Evolutionary conservation across 768 basidiomycete genomes (phyloP).

Genomic region (Exsudoporus frostii): DNA sequence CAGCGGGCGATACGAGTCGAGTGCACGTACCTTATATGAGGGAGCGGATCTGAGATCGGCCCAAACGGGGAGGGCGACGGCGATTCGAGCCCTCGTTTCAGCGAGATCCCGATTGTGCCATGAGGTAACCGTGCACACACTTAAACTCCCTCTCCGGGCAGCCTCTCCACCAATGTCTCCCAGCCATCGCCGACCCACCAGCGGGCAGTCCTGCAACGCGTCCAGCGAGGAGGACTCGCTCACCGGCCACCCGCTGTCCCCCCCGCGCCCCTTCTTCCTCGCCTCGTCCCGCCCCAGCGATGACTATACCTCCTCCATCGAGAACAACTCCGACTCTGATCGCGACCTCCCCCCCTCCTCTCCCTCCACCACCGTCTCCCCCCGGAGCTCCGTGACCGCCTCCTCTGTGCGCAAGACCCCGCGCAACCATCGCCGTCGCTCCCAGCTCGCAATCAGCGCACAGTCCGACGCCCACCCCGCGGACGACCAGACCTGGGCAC

Average conservation of each 20-base stretch:
- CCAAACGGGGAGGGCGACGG: constrained; percentile 7
- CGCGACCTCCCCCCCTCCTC: constrained; percentile 22
- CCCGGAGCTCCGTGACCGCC: constrained; percentile 11
- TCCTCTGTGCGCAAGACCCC: constrained; percentile 17
- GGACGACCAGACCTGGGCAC: constrained; percentile 18
- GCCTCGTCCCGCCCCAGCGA: constrained; percentile 17
- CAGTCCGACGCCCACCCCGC: constrained; percentile 8
- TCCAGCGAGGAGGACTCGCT: constrained; percentile 30
- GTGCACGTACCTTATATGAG: constrained; percentile 3
- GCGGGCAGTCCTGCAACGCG: constrained; percentile 11
- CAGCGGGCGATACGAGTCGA: neutral
- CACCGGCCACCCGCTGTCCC: constrained; percentile 12
- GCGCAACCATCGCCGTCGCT: constrained; percentile 24
- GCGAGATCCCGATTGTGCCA: too few species aligned
- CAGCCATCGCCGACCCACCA: constrained; percentile 8
- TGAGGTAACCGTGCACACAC: too few species aligned
- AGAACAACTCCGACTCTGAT: constrained; percentile 32
- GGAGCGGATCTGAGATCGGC: constrained; percentile 14
- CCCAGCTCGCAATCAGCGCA: constrained; percentile 23
- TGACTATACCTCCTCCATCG: constrained; percentile 21
- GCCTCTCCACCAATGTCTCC: too few species aligned
- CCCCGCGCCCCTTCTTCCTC: constrained; percentile 40
- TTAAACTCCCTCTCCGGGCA: too few species aligned
- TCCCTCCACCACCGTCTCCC: constrained; percentile 12
- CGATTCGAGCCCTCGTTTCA: constrained; percentile 13